These are phyloP conservation scores for Tetracladium setigerum DNA, from an alignment of 495 filamentous ascomycete species.

Conservation along the genomic window DNA sequence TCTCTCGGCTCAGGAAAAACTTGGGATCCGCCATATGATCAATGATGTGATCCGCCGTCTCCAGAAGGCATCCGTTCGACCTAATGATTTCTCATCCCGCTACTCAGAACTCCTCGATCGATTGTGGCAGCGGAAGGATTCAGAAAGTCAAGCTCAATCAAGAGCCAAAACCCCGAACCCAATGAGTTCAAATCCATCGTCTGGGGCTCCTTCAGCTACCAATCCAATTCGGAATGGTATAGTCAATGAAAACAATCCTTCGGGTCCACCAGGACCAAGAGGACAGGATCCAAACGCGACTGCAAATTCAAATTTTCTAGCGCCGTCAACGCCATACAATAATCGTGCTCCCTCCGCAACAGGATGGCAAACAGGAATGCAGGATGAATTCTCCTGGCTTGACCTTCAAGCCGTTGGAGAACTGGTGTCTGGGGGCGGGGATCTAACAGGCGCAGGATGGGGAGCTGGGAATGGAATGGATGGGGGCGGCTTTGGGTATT, in stretches of 20 bases:
- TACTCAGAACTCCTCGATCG: slow-evolving; percentile 12
- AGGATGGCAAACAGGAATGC: not conserved
- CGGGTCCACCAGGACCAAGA: no score
- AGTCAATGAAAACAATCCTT: no score
- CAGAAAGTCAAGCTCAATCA: not conserved
- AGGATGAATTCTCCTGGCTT: slow-evolving; percentile 16
- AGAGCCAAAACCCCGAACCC: not conserved
- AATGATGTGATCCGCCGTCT: slow-evolving; percentile 10
- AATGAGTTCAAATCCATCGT: not conserved
- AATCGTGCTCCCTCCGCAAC: not conserved
- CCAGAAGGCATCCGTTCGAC: slow-evolving; percentile 9
- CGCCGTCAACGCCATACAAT: not conserved
- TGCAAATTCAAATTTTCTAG: no score
- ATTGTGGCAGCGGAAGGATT: slow-evolving; percentile 11
- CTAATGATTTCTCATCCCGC: slow-evolving; percentile 11
- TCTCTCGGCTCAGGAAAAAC: slow-evolving; percentile 13
- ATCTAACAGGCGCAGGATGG: not conserved
- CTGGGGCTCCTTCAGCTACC: not conserved
- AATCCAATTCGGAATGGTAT: not conserved
- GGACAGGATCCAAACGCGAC: no score
- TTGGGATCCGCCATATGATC: slow-evolving; percentile 16
- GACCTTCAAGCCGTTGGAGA: slow-evolving; percentile 16
- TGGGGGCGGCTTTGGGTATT: no score
- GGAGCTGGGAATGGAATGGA: no score
- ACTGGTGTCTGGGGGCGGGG: slow-evolving; percentile 3